phyloP scores from a whole-genome alignment of 2,329 filamentous ascomycete species.

The Aureobasidium mangrovei region DNA sequence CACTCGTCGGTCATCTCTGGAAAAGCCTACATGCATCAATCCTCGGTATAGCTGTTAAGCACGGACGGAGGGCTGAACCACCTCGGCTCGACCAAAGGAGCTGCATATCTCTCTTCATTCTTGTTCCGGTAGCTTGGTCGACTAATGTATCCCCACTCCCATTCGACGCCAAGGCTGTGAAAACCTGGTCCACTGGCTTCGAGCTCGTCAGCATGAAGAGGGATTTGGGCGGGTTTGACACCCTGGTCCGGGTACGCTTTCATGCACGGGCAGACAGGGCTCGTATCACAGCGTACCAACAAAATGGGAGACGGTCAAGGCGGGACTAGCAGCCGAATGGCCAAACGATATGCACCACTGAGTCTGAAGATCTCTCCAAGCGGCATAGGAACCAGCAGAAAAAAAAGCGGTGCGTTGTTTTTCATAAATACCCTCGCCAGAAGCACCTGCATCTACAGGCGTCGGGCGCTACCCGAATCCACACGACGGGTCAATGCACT shows the following conservation, averaged over 20 bases:
- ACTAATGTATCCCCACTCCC: conserved; percentile 11
- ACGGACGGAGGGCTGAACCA: conserved; percentile 5
- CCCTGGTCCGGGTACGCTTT: conserved; percentile 6
- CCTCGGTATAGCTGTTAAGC: conserved; percentile 5
- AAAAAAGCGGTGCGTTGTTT: conserved; percentile 5
- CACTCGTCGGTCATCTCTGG: neutral
- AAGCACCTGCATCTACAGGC: conserved; percentile 9
- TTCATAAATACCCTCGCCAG: conserved; percentile 11
- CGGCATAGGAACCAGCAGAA: conserved; percentile 7
- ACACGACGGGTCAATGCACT: conserved; percentile 14
- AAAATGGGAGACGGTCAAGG: conserved; percentile 2
- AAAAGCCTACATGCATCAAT: neutral
- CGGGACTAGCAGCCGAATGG: conserved; percentile 9
- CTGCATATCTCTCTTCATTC: conserved; percentile 9
- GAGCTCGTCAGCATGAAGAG: conserved; percentile 8
- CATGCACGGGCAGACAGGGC: conserved; percentile 7
- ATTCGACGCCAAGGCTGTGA: conserved; percentile 1
- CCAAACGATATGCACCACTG: conserved; percentile 4
- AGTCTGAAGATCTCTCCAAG: conserved; percentile 1
- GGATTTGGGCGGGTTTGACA: conserved; percentile 7
- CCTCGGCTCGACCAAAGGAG: conserved; percentile 11
- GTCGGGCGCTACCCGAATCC: conserved; percentile 13
- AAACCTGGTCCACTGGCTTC: conserved; percentile 12
- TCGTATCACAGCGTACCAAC: conserved; percentile 10
- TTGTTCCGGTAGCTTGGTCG: conserved; percentile 5